Conservation (phyloP, 257 asterid species). For the Schizonepeta tenuifolia region DNA sequence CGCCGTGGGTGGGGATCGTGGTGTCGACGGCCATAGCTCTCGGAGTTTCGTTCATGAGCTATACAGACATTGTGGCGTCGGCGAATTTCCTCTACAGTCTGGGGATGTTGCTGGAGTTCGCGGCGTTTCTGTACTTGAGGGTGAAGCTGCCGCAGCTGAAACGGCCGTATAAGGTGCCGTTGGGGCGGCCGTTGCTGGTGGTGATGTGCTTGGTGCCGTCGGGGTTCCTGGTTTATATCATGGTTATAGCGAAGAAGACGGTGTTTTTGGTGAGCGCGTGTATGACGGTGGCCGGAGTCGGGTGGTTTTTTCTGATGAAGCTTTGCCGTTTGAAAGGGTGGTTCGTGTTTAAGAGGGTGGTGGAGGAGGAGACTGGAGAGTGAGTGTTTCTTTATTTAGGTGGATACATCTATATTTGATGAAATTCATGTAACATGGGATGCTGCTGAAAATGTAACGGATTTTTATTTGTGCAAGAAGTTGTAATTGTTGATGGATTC, state of each 20-base stretch:
- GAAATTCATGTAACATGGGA: too few relatives aligned
- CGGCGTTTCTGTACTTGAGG: constrained; percentile 72
- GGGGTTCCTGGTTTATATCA: constrained; percentile 57
- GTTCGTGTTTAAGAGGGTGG: constrained; percentile 45
- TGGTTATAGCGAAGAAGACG: constrained; percentile 56
- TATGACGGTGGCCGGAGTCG: constrained; percentile 57
- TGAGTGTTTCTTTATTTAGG: too few relatives aligned
- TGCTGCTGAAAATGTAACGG: too few relatives aligned
- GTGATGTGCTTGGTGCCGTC: constrained; percentile 70
- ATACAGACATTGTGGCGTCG: constrained; percentile 52
- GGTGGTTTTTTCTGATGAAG: constrained; percentile 67
- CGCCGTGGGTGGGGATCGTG: constrained; percentile 78
- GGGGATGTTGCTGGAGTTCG: constrained; percentile 79
- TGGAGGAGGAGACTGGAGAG: constrained; percentile 34
- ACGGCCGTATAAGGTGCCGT: constrained; percentile 72
- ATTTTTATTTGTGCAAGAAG: too few relatives aligned
- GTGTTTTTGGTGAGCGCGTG: constrained; percentile 56
- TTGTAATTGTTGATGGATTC: too few relatives aligned
- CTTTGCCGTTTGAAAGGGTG: constrained; percentile 55
- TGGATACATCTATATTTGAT: too few relatives aligned
- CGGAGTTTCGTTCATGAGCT: constrained; percentile 62
- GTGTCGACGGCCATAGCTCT: constrained; percentile 56
- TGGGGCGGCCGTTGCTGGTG: constrained; percentile 43
- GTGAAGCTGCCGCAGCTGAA: constrained; percentile 51
- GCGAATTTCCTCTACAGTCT: constrained; percentile 74